A percentile compares a stretch with the other conserved stretches of the same genome.
Conservation (phyloP, 169 alveolate species). For the Theileria sp. region DNA sequence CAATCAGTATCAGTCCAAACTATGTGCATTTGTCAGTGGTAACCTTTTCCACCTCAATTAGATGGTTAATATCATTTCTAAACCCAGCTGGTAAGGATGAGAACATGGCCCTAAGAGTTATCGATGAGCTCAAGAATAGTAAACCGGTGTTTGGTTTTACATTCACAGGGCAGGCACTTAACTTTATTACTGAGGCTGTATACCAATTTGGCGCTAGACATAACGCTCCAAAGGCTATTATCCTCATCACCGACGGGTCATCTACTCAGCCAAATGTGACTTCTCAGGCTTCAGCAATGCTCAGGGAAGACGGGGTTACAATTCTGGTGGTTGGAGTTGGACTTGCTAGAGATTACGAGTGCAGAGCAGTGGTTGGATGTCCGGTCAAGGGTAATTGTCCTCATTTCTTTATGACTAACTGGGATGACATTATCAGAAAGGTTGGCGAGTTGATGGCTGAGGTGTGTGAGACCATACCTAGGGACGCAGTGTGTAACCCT, state of each 20-base stretch:
- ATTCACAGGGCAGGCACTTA: slow-evolving; percentile 60
- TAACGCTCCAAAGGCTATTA: slow-evolving; percentile 61
- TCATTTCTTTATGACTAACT: slow-evolving; percentile 55
- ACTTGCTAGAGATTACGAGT: slow-evolving; percentile 30
- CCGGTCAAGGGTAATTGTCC: slow-evolving; percentile 46
- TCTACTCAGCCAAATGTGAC: slow-evolving; percentile 48
- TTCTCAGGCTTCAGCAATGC: slow-evolving; percentile 52
- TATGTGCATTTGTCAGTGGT: slow-evolving; percentile 49
- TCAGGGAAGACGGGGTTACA: slow-evolving; percentile 62
- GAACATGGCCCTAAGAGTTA: slow-evolving; percentile 18
- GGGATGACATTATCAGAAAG: slow-evolving; percentile 50
- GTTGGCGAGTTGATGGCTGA: slow-evolving; percentile 47
- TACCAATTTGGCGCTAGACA: slow-evolving; percentile 39
- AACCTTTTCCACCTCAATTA: slow-evolving; percentile 45
- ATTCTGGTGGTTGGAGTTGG: slow-evolving; percentile 67
- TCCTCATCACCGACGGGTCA: slow-evolving; percentile 63
- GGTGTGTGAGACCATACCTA: slow-evolving; percentile 58
- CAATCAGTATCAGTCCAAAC: slow-evolving; percentile 41
- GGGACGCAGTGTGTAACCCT: slow-evolving; percentile 58
- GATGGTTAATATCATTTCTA: slow-evolving; percentile 31
- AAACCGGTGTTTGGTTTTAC: slow-evolving; percentile 54
- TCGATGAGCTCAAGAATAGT: slow-evolving; percentile 33
- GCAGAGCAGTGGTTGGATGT: slow-evolving; percentile 63
- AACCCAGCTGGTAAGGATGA: slow-evolving; percentile 39
- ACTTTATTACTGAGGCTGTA: slow-evolving; percentile 29